Conservation (phyloP, 768 basidiomycete species). For the Leccinum obscurum region DNA sequence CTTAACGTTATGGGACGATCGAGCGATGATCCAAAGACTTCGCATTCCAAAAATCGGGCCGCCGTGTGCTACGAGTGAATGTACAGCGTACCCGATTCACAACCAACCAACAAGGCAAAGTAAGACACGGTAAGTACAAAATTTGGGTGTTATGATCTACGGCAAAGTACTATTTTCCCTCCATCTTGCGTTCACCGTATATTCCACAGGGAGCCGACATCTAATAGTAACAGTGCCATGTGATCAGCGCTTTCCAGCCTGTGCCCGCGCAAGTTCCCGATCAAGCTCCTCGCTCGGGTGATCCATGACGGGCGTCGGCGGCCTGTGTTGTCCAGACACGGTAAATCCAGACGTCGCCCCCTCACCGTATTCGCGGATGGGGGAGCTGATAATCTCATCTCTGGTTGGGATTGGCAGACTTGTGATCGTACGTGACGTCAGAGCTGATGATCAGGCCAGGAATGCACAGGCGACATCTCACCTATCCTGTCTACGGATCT, state of each 20-base stretch:
- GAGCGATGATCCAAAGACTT: not conserved
- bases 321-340: slow-evolving; percentile 41
- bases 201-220: not conserved
- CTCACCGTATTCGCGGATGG: slow-evolving; percentile 59
- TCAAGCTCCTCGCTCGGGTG: slow-evolving; percentile 86
- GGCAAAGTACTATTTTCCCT: not conserved
- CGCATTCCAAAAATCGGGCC: not conserved
- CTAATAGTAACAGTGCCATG: not conserved
- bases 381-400: slow-evolving; percentile 79
- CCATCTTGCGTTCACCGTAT: not conserved
- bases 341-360: slow-evolving; percentile 75
- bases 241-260: slow-evolving; percentile 39
- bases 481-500: slow-evolving; percentile 80
- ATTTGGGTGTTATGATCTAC: not conserved
- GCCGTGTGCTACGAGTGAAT: no score
- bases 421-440: not conserved
- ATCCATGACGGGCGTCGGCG: slow-evolving; percentile 75
- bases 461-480: slow-evolving; percentile 25
- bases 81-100: not conserved
- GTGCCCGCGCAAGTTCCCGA: slow-evolving; percentile 78
- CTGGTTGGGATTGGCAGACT: slow-evolving; percentile 80
- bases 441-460: not conserved
- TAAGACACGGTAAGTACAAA: not conserved
- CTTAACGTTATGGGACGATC: not conserved
- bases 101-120: not conserved